Evolutionary conservation across 176 grass and related monocot species (phyloP).

Genomic region (Pontederia paniculata): DNA sequence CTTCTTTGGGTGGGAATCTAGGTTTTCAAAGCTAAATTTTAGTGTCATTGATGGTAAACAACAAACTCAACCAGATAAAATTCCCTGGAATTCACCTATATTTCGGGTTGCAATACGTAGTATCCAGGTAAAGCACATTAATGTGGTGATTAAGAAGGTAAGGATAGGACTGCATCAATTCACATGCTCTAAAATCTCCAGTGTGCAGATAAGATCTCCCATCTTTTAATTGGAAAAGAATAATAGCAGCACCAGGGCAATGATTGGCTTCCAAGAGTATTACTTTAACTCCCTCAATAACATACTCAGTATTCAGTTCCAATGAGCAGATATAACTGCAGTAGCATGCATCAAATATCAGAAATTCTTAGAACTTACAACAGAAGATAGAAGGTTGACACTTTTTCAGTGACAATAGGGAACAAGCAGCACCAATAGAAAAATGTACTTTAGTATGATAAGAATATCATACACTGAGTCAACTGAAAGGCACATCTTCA

Average conservation of each 20-base stretch:
- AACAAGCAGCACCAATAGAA: background rate
- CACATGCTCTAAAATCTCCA: constrained; percentile 65
- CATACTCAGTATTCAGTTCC: constrained; percentile 54
- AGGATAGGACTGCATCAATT: constrained; percentile 45
- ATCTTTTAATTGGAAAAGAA: constrained; percentile 42
- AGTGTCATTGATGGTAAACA: background rate
- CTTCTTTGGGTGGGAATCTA: constrained; percentile 57
- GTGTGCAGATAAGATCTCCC: constrained; percentile 55
- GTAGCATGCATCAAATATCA: constrained; percentile 1
- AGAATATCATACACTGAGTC: constrained; percentile 28
- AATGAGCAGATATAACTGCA: constrained; percentile 44
- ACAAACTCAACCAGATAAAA: constrained; percentile 4
- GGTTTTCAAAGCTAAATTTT: constrained; percentile 6
- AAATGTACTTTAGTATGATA: background rate
- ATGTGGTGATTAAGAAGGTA: constrained; percentile 35
- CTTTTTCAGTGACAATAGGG: background rate
- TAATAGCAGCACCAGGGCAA: constrained; percentile 64
- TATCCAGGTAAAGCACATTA: constrained; percentile 72
- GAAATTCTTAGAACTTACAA: background rate
- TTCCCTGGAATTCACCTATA: constrained; percentile 37
- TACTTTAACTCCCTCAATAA: constrained; percentile 40
- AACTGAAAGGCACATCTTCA: constrained; percentile 53
- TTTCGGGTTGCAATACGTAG: constrained; percentile 70
- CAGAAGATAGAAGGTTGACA: background rate
- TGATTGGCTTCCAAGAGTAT: constrained; percentile 70